Base-by-base conservation (phyloP, 345 rosid genomes). In the Cochlearia excelsa region DNA sequence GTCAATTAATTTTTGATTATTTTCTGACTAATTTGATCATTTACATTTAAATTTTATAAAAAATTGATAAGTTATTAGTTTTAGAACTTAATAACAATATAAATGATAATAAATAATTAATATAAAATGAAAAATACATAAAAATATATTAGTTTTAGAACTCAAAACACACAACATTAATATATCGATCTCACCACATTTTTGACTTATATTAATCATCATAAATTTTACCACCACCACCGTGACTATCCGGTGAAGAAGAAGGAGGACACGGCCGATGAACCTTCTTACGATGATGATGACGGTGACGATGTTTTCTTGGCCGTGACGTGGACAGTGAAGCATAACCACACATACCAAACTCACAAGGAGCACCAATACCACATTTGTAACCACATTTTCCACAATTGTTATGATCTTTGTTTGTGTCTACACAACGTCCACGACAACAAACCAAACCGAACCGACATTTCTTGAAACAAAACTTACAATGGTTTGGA, bases 321-420 rank as follows among this genome's bases (percentile, higher is more conserved):
- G 68, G 68, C 27, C 28, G 58, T 34, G 58, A 49, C 30, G 23
- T 16, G 23, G 75, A 57, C 1, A 61, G 65, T 44, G 60, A 60
- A 26, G 75, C 75, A 58, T 71, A 71, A 27, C 70, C 75, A 58
- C 75, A 71, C 75, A 71, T 30, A 51, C 75, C 75, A 52, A 71
- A 71, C 60, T 71, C 75, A 40, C 75, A 71, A 37, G 56, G 61
- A 3, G 70, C 70, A 40, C 75, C 66, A 6, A 34, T 3, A 1
- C 51, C 66, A 71, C 75, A 71, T 54, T 56, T 35, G 33, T 58
- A 58, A 4, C 70, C 70, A 34, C 75, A 71, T 59, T 58, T 54
- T 57, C 75, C 75, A 9, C 75, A 64, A 3, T 71, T 64, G 26
- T 65, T 64, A 4, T 66, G 61, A 46, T 64, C 61, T 40, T 27